Evolutionary conservation across 345 rosid species (phyloP), one percentile per base, ranked within the genome.

Genomic region (Durio zibethinus): DNA sequence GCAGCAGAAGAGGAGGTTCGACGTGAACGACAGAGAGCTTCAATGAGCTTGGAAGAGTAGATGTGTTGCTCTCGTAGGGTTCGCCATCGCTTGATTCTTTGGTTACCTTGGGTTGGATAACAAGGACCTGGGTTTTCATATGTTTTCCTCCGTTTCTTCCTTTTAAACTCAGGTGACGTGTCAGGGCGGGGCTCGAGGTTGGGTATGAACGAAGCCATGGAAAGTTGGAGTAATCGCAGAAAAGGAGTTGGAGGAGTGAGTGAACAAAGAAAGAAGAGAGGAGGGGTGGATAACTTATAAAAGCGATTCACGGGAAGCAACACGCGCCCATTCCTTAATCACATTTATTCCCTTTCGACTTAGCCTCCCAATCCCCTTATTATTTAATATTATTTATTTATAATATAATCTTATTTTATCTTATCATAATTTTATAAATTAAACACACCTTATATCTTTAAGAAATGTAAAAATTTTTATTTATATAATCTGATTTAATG

Each of bases 21-120:
- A 16, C 90, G 86, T 72, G 87, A 76, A 64, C 84, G 83, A 10
- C 88, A 88, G 10, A 96, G 85, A 60, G 98, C 93, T 36, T 87
- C 84, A 53, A 84, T 21, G 78, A 93, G 97, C 77, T 89, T 93
- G n/a, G 67, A 76, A 23, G 91, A 79, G 84, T 91, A 93, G 88
- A 87, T 89, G 93, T 85, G 91, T 21, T 87, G 96, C 21, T 75
- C 85, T 10, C 85, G 76, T 18, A 81, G 82, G 48, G 93, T 87
- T 78, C 82, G 82, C 99, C 99, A 96, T 82, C 86, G 86, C 57
- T 79, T 83, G 18, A 36, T 23, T 10, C 15, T 50, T 14, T n/a
- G 63, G 18, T 57, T 74, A 14, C 80, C 83, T 73, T 75, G 83
- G 80, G 53, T 62, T 12, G 78, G 79, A 36, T 33, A 45, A n/a